phyloP scores from a whole-genome alignment of 2,329 filamentous ascomycete species.

The Epichloe gansuensis region DNA sequence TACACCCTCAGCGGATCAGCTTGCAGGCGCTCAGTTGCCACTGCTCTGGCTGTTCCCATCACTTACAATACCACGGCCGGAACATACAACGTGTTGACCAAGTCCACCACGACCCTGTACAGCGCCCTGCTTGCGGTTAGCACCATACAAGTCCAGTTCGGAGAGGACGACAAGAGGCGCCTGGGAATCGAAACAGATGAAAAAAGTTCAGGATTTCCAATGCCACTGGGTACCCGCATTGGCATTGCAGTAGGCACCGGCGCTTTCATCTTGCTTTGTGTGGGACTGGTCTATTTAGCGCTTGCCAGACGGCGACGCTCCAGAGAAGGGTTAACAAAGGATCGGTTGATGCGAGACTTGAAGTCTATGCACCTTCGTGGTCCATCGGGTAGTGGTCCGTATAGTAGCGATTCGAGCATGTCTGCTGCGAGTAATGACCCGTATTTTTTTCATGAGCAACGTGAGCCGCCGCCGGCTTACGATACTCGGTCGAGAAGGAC shows the following conservation, averaged over 20 bases:
- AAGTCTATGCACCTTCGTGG: constrained; percentile 3
- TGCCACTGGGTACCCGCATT: constrained; percentile 21
- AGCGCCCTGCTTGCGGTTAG: constrained; percentile 25
- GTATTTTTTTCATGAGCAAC: not conserved
- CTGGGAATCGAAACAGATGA: constrained; percentile 23
- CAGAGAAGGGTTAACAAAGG: constrained; percentile 9
- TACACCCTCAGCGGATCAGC: constrained; percentile 20
- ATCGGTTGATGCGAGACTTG: constrained; percentile 6
- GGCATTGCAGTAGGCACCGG: constrained; percentile 23
- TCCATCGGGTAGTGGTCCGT: not conserved
- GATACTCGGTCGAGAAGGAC: constrained; percentile 15
- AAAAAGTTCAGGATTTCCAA: constrained; percentile 5
- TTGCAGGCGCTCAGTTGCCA: constrained; percentile 23
- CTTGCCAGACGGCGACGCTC: constrained; percentile 13
- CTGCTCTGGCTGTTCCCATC: constrained; percentile 24
- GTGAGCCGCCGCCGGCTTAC: constrained; percentile 21
- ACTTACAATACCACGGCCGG: constrained; percentile 22
- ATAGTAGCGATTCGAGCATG: constrained; percentile 1
- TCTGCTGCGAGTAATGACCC: not conserved
- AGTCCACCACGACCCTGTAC: constrained; percentile 24
- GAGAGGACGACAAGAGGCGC: constrained; percentile 20
- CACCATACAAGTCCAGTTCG: constrained; percentile 25
- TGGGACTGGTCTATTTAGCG: constrained; percentile 15
- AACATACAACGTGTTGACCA: constrained; percentile 22
- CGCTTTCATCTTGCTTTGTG: constrained; percentile 16